These are phyloP conservation scores for Imleria badia DNA, from an alignment of 768 basidiomycete genomes.

Conservation along the genomic window DNA sequence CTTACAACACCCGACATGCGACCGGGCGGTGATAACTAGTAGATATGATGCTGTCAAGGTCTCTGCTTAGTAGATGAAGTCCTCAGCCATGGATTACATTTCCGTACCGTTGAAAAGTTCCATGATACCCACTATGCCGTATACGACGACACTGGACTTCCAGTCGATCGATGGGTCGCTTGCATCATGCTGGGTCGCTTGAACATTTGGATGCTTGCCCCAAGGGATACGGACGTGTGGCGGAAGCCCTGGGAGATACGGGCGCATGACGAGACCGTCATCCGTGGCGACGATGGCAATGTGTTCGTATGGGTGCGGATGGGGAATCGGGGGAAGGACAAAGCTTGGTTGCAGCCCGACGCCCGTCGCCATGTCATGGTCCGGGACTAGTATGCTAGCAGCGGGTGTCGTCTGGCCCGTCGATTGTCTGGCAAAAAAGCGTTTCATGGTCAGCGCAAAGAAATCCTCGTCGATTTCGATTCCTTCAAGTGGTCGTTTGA, in stretches of 20 bases:
- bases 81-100: not conserved
- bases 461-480: not conserved
- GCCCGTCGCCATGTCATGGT: conserved; percentile 8
- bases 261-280: conserved; percentile 67
- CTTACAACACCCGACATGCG: conserved; percentile 67
- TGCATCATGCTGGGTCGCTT: conserved; percentile 43
- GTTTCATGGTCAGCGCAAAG: conserved; percentile 29
- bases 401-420: conserved; percentile 6
- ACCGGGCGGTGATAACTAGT: conserved; percentile 64
- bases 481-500: not conserved
- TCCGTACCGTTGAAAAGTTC: conserved; percentile 66
- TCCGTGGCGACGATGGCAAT: conserved; percentile 60
- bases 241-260: conserved; percentile 41
- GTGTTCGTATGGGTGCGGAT: conserved; percentile 70
- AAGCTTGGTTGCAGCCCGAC: conserved; percentile 57
- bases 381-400: not conserved
- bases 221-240: conserved; percentile 55
- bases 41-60: conserved; percentile 64
- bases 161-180: conserved; percentile 47
- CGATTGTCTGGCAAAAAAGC: conserved; percentile 25
- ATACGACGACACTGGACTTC: conserved; percentile 57
- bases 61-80: conserved; percentile 18
- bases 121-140: conserved; percentile 76
- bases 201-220: conserved; percentile 56
- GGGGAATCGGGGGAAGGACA: conserved; percentile 66